These are phyloP conservation scores for Salix suchowensis DNA, from an alignment of 345 rosid genomes.

Conservation along the genomic window DNA sequence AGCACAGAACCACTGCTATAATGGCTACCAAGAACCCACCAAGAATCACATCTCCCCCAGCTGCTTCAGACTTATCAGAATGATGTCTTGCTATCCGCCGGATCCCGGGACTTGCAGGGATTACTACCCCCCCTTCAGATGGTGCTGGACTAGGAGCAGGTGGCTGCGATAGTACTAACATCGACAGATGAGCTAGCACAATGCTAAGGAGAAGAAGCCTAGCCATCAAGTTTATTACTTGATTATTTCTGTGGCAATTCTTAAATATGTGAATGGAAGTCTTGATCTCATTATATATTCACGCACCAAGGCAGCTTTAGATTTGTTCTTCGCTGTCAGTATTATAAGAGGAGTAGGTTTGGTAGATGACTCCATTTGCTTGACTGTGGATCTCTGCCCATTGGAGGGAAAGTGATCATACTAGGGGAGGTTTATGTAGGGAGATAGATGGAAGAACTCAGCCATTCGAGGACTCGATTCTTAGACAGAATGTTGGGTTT, in stretches of 20 bases:
- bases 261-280: background rate
- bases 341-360: background rate
- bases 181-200: conserved; percentile 1
- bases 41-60: conserved; percentile 37
- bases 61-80: conserved; percentile 4
- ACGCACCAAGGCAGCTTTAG: too few relatives aligned
- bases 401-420: background rate
- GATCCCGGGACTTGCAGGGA: background rate
- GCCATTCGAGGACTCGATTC: too few relatives aligned
- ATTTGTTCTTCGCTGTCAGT: background rate
- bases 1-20: conserved; percentile 29
- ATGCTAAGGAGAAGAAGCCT: conserved; percentile 11
- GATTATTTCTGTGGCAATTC: background rate
- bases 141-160: conserved; percentile 22
- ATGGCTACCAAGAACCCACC: conserved; percentile 31
- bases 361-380: background rate
- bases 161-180: background rate
- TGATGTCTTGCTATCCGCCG: conserved; percentile 29
- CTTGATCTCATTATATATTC: background rate
- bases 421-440: background rate
- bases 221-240: conserved; percentile 4
- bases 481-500: background rate
- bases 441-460: background rate
- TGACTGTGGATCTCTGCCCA: background rate
- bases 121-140: background rate